These are phyloP conservation scores for Botrytis paeoniae DNA, from an alignment of 2,329 filamentous ascomycete genomes.

Conservation along the genomic window DNA sequence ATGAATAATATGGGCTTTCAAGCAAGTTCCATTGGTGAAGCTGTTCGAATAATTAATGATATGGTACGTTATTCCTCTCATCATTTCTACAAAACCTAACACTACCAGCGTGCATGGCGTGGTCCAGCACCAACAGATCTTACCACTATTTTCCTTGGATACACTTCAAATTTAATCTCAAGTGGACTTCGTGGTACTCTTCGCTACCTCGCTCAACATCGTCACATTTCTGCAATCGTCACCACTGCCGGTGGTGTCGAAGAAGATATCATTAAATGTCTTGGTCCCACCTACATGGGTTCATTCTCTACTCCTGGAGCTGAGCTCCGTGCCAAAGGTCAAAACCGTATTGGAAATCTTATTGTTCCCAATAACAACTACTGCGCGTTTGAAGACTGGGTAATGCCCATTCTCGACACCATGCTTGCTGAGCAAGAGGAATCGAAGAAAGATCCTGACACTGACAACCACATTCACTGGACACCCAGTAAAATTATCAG, in stretches of 20 bases:
- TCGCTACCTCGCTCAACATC: constrained; percentile 89
- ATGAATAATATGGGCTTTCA: constrained; percentile 88
- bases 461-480: constrained; percentile 66
- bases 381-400: constrained; percentile 96
- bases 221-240: constrained; percentile 88
- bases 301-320: constrained; percentile 77
- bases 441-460: constrained; percentile 56
- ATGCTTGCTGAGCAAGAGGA: constrained; percentile 94
- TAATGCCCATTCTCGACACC: constrained; percentile 88
- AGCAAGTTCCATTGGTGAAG: constrained; percentile 77
- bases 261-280: constrained; percentile 97
- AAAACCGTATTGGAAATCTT: constrained; percentile 95
- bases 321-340: constrained; percentile 74
- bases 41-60: constrained; percentile 86
- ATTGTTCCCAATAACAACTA: constrained; percentile 97
- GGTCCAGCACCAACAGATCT: constrained; percentile 74
- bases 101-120: constrained; percentile 67
- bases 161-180: constrained; percentile 96
- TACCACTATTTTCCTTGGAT: constrained; percentile 95
- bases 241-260: constrained; percentile 94
- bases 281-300: constrained; percentile 89
- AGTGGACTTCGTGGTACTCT: constrained; percentile 89
- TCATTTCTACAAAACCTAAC: not conserved
- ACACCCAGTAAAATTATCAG: constrained; percentile 91
- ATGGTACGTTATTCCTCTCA: constrained; percentile 61